Evolutionary conservation across 2,329 filamentous ascomycete genomes (phyloP).

Genomic region (Fusarium sp.): DNA sequence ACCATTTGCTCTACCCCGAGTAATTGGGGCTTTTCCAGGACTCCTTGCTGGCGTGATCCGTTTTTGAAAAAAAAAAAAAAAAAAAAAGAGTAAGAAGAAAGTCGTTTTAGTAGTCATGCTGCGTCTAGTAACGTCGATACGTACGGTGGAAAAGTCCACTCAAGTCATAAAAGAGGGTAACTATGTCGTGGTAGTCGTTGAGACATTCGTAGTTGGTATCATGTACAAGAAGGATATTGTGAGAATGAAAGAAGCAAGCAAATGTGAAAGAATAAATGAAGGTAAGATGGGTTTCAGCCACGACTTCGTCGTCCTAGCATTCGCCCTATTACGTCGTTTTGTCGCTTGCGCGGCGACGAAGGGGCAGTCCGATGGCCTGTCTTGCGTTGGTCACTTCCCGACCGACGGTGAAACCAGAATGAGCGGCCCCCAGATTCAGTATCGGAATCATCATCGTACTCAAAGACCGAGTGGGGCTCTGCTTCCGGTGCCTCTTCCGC

Average conservation of each 20-base stretch:
- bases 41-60: conserved; percentile 27
- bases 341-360: conserved; percentile 47
- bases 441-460: conserved; percentile 61
- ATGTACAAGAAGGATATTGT: conserved; percentile 19
- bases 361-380: conserved; percentile 41
- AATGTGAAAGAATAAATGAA: neutral
- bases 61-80: neutral
- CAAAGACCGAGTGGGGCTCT: conserved; percentile 60
- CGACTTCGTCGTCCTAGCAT: conserved; percentile 53
- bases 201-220: conserved; percentile 42
- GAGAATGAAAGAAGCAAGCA: neutral
- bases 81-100: neutral
- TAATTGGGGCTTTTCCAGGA: conserved; percentile 21
- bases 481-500: conserved; percentile 15
- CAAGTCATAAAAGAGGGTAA: conserved; percentile 17
- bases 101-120: conserved; percentile 23
- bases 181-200: conserved; percentile 30
- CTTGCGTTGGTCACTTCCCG: conserved; percentile 48
- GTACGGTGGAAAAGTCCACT: conserved; percentile 13
- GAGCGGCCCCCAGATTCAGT: conserved; percentile 52
- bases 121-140: conserved; percentile 31
- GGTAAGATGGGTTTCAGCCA: conserved; percentile 21
- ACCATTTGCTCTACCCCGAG: conserved; percentile 15
- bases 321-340: conserved; percentile 53
- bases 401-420: conserved; percentile 58